Conservation (phyloP, 768 basidiomycete species). For the Russula vinacea region DNA sequence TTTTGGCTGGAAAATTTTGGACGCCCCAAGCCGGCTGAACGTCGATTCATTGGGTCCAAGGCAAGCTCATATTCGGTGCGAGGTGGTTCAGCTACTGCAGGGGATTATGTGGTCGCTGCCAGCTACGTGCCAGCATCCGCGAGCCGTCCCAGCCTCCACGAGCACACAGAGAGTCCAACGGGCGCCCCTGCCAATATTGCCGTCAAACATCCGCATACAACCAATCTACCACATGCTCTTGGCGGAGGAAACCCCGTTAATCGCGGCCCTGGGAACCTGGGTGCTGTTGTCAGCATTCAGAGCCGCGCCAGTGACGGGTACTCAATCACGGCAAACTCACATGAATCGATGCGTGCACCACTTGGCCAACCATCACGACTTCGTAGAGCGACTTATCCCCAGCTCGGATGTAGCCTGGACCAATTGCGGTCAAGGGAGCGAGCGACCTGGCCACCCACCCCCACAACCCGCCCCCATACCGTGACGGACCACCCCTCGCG, state of each 20-base stretch:
- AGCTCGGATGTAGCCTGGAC: too few relatives aligned
- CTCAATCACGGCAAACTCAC: conserved; percentile 1
- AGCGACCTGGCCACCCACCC: background rate
- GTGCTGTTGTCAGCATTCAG: background rate
- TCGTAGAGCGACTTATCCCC: background rate
- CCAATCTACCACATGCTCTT: background rate
- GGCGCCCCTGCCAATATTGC: too few relatives aligned
- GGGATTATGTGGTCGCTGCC: conserved; percentile 7
- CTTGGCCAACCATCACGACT: conserved; percentile 3
- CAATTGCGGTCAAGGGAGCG: too few relatives aligned
- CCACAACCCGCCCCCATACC: background rate
- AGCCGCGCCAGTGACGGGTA: conserved; percentile 12
- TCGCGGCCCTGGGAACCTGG: background rate
- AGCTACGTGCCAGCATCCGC: conserved; percentile 9
- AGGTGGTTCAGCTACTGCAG: too few relatives aligned
- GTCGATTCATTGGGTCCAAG: background rate
- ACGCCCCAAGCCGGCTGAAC: background rate
- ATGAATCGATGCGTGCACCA: background rate
- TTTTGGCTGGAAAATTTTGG: background rate
- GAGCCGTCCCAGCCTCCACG: conserved; percentile 2
- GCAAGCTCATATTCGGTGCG: background rate
- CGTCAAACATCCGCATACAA: too few relatives aligned
- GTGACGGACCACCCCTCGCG: background rate
- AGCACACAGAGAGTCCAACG: background rate
- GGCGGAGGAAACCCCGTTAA: background rate